phyloP scores from a whole-genome alignment of 1,284 basidiomycete genomes.

The Moesziomyces parantarcticus region DNA sequence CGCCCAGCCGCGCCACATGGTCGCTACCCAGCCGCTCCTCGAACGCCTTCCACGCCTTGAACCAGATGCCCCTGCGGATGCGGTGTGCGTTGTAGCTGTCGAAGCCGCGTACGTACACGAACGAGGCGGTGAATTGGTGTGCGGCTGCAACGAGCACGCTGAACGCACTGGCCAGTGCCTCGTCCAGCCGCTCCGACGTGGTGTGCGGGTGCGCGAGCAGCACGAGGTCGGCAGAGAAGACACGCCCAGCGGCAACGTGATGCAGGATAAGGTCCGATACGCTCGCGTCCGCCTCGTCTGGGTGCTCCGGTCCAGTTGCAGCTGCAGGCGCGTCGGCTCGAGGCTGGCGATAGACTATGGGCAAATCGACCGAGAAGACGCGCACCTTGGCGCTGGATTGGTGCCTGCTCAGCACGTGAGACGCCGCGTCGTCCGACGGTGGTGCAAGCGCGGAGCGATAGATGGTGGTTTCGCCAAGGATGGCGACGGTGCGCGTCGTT shows the following conservation, averaged over 20 bases:
- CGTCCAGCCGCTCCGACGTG: conserved; percentile 3
- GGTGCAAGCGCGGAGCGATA: conserved; percentile 30
- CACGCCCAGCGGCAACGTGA: conserved; percentile 10
- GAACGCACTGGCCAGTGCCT: conserved; percentile 18
- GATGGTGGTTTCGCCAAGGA: conserved; percentile 32
- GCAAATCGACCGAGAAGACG: conserved; percentile 28
- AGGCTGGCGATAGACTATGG: conserved; percentile 20
- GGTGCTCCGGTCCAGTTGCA: neutral
- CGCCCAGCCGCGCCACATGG: conserved; percentile 24
- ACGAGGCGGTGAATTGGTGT: conserved; percentile 42
- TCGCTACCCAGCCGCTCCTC: conserved; percentile 32
- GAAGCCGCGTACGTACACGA: conserved; percentile 49
- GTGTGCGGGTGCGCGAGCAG: conserved; percentile 11
- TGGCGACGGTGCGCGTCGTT: conserved; percentile 14
- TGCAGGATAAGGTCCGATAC: conserved; percentile 23
- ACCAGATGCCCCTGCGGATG: conserved; percentile 47
- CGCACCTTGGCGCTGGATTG: conserved; percentile 25
- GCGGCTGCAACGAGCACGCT: conserved; percentile 21
- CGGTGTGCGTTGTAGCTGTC: conserved; percentile 47
- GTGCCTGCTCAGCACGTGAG: too few relatives aligned
- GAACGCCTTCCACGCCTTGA: conserved; percentile 44
- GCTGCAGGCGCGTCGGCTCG: neutral
- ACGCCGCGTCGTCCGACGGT: conserved; percentile 8
- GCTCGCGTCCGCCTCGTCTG: neutral
- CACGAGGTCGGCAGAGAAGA: conserved; percentile 14